These are phyloP conservation scores for Schizosaccharomyces japonicus DNA, from an alignment of 805 yeast genomes.

Conservation along the genomic window DNA sequence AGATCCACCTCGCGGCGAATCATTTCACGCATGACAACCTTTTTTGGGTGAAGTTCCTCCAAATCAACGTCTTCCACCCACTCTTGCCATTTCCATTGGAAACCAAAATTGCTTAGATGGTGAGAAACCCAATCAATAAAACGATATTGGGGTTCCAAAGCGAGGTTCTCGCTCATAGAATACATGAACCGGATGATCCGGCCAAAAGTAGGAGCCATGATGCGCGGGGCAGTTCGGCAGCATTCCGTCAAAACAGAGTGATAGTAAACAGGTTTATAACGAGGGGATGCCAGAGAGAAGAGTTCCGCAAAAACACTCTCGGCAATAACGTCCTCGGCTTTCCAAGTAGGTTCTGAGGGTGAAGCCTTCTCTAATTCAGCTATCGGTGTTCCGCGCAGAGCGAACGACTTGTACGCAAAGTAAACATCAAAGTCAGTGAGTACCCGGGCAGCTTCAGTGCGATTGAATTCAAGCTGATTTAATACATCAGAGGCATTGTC, in stretches of 20 bases:
- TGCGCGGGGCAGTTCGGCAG: constrained; percentile 54
- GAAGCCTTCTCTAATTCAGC: constrained; percentile 33
- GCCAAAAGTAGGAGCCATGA: constrained; percentile 87
- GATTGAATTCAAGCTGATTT: constrained; percentile 65
- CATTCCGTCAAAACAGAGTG: constrained; percentile 68
- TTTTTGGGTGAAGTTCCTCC: constrained; percentile 41
- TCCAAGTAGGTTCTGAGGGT: constrained; percentile 41
- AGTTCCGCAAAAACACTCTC: constrained; percentile 61
- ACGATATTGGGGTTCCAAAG: constrained; percentile 49
- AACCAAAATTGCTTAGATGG: constrained; percentile 79
- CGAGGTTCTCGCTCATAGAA: constrained; percentile 37
- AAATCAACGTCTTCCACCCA: constrained; percentile 36
- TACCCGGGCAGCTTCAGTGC: constrained; percentile 67
- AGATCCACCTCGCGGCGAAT: constrained; percentile 66
- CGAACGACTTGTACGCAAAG: constrained; percentile 41
- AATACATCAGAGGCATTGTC: constrained; percentile 57
- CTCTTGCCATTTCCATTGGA: constrained; percentile 94
- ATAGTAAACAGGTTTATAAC: constrained; percentile 52
- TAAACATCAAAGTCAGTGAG: constrained; percentile 48
- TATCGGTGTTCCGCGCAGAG: constrained; percentile 51
- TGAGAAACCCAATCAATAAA: constrained; percentile 78
- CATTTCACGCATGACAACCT: constrained; percentile 49
- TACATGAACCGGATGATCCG: constrained; percentile 71
- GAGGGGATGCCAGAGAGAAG: constrained; percentile 45
- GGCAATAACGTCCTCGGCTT: constrained; percentile 70